These are phyloP conservation scores for Puccinellia tenuiflora DNA, from an alignment of 176 grass and related monocot species.

Conservation along the genomic window DNA sequence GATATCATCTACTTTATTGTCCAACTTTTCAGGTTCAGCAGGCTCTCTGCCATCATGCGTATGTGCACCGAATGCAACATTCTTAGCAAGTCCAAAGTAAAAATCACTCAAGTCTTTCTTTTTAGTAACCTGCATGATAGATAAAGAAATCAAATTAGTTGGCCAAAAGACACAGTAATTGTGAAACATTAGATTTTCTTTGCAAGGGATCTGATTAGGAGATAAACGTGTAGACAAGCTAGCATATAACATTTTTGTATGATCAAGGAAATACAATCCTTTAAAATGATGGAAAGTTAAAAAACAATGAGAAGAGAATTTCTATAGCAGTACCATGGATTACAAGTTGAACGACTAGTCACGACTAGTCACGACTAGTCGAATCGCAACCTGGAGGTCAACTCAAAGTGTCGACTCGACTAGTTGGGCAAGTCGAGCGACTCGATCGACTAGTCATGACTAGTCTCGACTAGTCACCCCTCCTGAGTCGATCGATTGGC, in stretches of 20 bases:
- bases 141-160: conserved; percentile 10
- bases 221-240: not conserved
- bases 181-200: not conserved
- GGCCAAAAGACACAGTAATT: not conserved
- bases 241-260: not conserved
- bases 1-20: conserved; percentile 29
- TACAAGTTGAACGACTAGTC: too few species aligned
- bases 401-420: too few species aligned
- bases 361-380: too few species aligned
- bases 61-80: conserved; percentile 81
- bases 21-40: conserved; percentile 26
- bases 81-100: conserved; percentile 81
- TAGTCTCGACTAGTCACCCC: too few species aligned
- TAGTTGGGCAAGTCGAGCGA: too few species aligned
- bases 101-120: conserved; percentile 96
- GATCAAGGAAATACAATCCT: conserved; percentile 5
- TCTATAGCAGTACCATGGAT: too few species aligned
- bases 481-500: too few species aligned
- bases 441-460: too few species aligned
- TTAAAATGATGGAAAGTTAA: not conserved
- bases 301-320: not conserved
- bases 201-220: not conserved
- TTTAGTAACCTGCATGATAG: conserved; percentile 70
- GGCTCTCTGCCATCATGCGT: conserved; percentile 16
- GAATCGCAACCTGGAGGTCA: too few species aligned